These are phyloP conservation scores for button mushroom (Agaricus bisporus) DNA, from an alignment of 768 basidiomycete species.

Conservation along the genomic window DNA sequence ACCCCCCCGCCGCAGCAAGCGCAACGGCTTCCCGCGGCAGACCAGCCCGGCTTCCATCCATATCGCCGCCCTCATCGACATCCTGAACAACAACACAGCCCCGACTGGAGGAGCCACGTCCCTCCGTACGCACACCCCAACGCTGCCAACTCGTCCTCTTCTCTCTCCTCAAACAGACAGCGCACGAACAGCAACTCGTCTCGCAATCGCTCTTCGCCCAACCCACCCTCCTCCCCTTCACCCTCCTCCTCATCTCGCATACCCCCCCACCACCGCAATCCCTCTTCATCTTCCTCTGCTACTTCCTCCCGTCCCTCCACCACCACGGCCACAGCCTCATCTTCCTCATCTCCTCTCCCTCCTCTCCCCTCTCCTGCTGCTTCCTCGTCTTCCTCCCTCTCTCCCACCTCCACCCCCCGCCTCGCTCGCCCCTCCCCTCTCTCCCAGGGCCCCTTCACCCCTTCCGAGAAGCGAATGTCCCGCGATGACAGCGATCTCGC, in stretches of 20 bases:
- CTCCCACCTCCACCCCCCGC: constrained; percentile 29
- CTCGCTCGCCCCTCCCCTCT: constrained; percentile 59
- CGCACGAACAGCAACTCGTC: constrained; percentile 58
- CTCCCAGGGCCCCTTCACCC: constrained; percentile 58
- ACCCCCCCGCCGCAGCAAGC: constrained; percentile 58
- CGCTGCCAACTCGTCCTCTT: constrained; percentile 73
- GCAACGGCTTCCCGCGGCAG: constrained; percentile 33
- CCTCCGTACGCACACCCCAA: constrained; percentile 76
- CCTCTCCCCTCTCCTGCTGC: constrained; percentile 18
- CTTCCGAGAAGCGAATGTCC: constrained; percentile 71
- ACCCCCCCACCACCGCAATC: constrained; percentile 35
- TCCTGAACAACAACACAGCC: constrained; percentile 17
- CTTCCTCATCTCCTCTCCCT: not conserved
- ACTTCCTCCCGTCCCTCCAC: constrained; percentile 24
- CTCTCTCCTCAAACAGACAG: constrained; percentile 69
- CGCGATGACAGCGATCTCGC: constrained; percentile 69
- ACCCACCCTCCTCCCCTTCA: constrained; percentile 20
- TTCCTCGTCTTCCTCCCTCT: constrained; percentile 27
- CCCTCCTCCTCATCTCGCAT: constrained; percentile 19
- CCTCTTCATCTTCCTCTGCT: constrained; percentile 41
- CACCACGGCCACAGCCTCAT: constrained; percentile 14
- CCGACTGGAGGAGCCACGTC: constrained; percentile 43
- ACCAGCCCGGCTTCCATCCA: constrained; percentile 66
- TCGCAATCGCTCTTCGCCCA: constrained; percentile 28
- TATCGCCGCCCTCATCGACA: constrained; percentile 68